phyloP scores from a whole-genome alignment of 768 basidiomycete species.

The Panellus pusillus region DNA sequence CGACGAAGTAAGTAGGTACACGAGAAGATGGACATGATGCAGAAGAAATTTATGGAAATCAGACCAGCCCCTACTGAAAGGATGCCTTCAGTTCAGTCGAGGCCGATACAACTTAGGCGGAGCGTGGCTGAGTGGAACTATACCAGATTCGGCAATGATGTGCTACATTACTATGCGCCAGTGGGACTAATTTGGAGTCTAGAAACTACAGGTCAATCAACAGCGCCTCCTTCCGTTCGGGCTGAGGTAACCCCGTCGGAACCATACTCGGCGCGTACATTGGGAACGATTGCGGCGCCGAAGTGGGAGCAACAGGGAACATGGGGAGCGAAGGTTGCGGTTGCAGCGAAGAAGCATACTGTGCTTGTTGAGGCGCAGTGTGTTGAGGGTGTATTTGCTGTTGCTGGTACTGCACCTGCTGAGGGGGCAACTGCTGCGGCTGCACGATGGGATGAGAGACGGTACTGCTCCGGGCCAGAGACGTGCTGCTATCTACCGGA shows the following conservation, averaged over 20 bases:
- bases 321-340: slow-evolving; percentile 46
- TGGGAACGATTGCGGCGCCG: slow-evolving; percentile 52
- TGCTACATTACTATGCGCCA: no score
- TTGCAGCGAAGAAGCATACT: slow-evolving; percentile 26
- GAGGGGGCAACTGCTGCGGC: slow-evolving; percentile 16
- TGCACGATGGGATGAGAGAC: slow-evolving; percentile 19
- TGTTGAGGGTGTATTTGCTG: slow-evolving; percentile 26
- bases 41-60: no score
- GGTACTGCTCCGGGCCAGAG: slow-evolving; percentile 19
- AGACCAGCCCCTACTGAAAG: no score
- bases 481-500: slow-evolving; percentile 12
- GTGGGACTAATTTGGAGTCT: no score
- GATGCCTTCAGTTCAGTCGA: no score
- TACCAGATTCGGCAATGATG: no score
- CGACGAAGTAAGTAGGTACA: no score
- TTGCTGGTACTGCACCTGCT: slow-evolving; percentile 23
- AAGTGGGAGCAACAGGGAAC: slow-evolving; percentile 68
- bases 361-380: slow-evolving; percentile 27
- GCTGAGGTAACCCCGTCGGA: slow-evolving; percentile 51
- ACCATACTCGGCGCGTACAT: slow-evolving; percentile 38
- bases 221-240: slow-evolving; percentile 65
- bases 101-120: no score
- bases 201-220: slow-evolving; percentile 54
- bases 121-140: no score
- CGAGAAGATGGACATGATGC: no score